Percentiles rank a stretch among this genome's conserved stretches.
Evolutionary conservation across 192 early-diverging fungal genomes (phyloP).

Genomic region (Rhizophagus prolifer): DNA sequence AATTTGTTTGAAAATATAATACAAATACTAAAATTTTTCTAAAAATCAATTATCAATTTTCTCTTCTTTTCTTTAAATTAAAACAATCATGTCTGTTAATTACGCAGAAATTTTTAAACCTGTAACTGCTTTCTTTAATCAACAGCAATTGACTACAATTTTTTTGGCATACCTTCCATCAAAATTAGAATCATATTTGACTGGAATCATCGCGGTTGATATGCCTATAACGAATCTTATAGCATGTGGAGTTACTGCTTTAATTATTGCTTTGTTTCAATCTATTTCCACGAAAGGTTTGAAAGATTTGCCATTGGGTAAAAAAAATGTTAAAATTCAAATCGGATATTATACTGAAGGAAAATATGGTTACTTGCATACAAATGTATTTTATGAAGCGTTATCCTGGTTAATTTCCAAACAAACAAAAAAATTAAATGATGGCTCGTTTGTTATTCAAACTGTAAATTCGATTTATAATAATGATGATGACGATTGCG

Average conservation of each 20-base stretch:
- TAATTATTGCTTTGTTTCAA: neutral
- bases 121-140: neutral
- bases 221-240: neutral
- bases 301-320: too few relatives aligned
- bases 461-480: neutral
- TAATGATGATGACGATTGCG: neutral
- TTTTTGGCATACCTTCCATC: constrained; percentile 14
- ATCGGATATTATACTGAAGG: neutral
- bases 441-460: constrained; percentile 15
- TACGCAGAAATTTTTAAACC: neutral
- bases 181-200: neutral
- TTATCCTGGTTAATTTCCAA: neutral
- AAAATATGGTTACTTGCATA: neutral
- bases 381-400: neutral
- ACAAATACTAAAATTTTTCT: too few relatives aligned
- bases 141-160: neutral
- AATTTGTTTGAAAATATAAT: too few relatives aligned
- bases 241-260: neutral
- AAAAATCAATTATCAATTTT: too few relatives aligned
- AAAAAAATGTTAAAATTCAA: neutral
- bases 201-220: constrained; percentile 11
- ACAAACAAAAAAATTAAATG: constrained; percentile 9
- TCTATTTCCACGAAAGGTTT: too few relatives aligned
- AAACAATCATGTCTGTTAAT: neutral
- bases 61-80: too few relatives aligned